phyloP scores from a whole-genome alignment of 1,284 basidiomycete genomes.

The Cutaneotrichosporon cutaneum region DNA sequence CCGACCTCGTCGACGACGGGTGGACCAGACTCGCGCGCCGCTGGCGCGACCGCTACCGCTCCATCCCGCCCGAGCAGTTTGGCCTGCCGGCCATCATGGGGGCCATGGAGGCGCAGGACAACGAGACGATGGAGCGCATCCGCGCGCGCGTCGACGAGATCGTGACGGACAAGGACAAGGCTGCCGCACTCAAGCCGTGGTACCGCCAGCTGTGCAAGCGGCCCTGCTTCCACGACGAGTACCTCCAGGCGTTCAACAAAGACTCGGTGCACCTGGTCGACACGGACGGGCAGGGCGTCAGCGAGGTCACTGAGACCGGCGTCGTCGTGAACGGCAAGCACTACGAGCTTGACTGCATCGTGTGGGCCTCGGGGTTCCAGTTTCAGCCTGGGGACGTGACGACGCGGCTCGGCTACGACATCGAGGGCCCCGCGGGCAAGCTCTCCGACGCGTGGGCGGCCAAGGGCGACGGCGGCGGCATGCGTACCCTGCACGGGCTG shows the following conservation, averaged over 20 bases:
- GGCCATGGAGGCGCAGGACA: conserved; percentile 5
- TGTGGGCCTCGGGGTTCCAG: conserved; percentile 21
- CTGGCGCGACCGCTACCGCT: background rate
- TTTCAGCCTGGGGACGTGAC: conserved; percentile 11
- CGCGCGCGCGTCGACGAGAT: conserved; percentile 17
- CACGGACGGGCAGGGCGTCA: conserved; percentile 20
- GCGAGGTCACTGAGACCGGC: conserved; percentile 14
- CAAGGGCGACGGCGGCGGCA: conserved; percentile 13
- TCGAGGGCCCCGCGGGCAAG: conserved; percentile 11
- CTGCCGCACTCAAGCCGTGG: conserved; percentile 17
- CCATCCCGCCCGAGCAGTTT: background rate
- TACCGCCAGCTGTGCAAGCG: conserved; percentile 23
- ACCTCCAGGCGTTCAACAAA: conserved; percentile 18
- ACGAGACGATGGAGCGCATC: conserved; percentile 10
- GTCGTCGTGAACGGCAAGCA: conserved; percentile 15
- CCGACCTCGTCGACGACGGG: conserved; percentile 17
- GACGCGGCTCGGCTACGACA: conserved; percentile 10
- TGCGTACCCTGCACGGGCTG: conserved; percentile 17
- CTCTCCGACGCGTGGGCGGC: conserved; percentile 15
- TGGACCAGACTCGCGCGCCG: conserved; percentile 17
- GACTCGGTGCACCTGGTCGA: conserved; percentile 16
- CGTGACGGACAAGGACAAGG: conserved; percentile 13
- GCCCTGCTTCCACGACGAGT: conserved; percentile 22
- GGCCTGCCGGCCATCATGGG: background rate
- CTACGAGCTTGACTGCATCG: conserved; percentile 18